Base-by-base conservation (phyloP, 2,329 filamentous ascomycete genomes). In the Alternaria sp. region DNA sequence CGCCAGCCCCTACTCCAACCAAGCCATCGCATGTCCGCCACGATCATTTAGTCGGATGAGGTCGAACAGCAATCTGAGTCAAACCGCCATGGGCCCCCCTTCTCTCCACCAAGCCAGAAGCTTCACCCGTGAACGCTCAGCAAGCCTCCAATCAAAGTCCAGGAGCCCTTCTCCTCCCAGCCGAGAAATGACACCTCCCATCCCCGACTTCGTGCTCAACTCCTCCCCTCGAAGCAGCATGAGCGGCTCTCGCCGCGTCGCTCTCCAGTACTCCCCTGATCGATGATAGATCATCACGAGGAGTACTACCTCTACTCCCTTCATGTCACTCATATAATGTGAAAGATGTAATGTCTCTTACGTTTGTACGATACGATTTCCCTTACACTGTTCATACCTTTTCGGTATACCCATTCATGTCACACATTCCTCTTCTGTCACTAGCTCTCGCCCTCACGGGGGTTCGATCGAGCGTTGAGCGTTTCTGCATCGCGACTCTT, bases 1-100 rank as follows among this genome's bases (percentile, higher is more conserved):
- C 11, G 91, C 91, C 0, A 89, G 91, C 3, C 91, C 91, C 0
- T 86, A 89, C 44, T 89, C 89, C 4, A 91, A 88, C 5, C 87
- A 89, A 67, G 81, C 90, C 17, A 87, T 93, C 46, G 67, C 77
- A 11, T 78, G 73, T 28, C 75, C 78, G 17, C 51, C 76, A 17
- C 72, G 78, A 50, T 71, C 79, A 0, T 78, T 78, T 59, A 78
- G 71, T 58, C 77, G 79, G 10, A 80, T 80, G 74, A 73, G 77
- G 43, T 79, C 78, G 2, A 77, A 74, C 52, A 79, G 73, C 45
- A 68, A 60, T 68, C 12, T 66, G 67, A 36, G 64, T 58, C 19
- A 74, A 50, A 59, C 60, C 9, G 51, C 45, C 15, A 30, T 26
- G 15, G 43, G 73, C 26, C 69, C 73, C 4, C 68, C 69, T 26